phyloP scores from a whole-genome alignment of 148 eudicot genomes.

The Dianthus caryophyllus region DNA sequence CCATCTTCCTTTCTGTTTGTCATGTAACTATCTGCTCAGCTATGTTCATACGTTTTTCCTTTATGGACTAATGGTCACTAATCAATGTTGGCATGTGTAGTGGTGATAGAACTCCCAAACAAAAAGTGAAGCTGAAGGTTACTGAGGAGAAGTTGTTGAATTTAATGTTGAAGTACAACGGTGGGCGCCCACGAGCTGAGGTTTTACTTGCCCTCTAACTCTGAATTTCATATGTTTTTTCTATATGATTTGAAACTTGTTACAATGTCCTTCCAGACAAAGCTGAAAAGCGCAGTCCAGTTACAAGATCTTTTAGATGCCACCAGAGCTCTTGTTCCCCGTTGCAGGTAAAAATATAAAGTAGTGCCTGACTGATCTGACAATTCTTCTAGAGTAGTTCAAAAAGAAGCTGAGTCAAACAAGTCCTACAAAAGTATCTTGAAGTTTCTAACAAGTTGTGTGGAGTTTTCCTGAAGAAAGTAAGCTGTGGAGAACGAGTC shows the following conservation, averaged over 20 bases:
- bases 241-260: neutral
- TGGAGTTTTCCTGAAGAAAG: too few species aligned
- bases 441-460: too few species aligned
- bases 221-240: neutral
- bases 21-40: neutral
- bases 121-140: constrained; percentile 96
- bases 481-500: too few species aligned
- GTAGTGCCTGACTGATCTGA: too few species aligned
- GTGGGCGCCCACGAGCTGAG: constrained; percentile 97
- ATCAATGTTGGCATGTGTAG: constrained; percentile 40
- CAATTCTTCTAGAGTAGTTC: too few species aligned
- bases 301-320: constrained; percentile 97
- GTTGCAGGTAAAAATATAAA: constrained; percentile 50
- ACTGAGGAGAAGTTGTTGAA: constrained; percentile 91
- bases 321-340: constrained; percentile 90
- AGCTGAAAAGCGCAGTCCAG: constrained; percentile 96
- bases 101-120: constrained; percentile 99
- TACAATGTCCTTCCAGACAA: constrained; percentile 50
- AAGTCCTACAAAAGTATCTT: too few species aligned
- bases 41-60: neutral
- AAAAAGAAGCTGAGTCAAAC: too few species aligned
- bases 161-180: constrained; percentile 97
- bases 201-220: constrained; percentile 32
- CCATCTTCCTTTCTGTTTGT: neutral
- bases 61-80: constrained; percentile 6